Evolutionary conservation across 345 rosid species (phyloP), one percentile per base, ranked within the genome.

Genomic region (Salix udensis): DNA sequence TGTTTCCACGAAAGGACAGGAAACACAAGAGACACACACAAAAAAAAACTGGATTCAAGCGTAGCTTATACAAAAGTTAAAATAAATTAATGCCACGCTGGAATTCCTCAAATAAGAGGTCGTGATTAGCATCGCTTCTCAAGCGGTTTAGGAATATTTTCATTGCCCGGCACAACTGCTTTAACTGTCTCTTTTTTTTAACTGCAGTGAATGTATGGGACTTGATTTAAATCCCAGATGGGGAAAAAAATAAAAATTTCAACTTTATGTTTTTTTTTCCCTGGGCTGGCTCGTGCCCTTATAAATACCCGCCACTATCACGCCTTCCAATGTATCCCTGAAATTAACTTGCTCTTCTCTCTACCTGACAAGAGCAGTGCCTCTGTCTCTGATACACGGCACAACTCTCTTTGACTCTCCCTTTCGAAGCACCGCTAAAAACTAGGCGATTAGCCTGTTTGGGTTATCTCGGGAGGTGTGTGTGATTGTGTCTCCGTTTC

Each of bases 391-490:
- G 39, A 19, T 52, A 42, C 14, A 71, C 16, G 66, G 62, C 77
- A 66, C 64, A 66, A 34, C 61, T 34, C 46, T 50, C 53, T 31
- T 24, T n/a, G 23, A n/a, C 65, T 39, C 50, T 64, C 23, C 40
- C 31, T 74, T 5, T 65, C 40, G 78, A 65, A 65, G 31, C 23
- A 7, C 11, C n/a, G 10, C 16, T 30, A 21, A 65, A 36, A 21
- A 30, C 11, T 2, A 28, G 34, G 36, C 14, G 26, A 31, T 42
- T 19, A 76, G 64, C 62, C 37, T 34, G 12, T 44, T n/a, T 76
- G 68, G 74, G 79, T 42, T 30, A 44, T 70, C 68, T 77, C 5
- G 70, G 70, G 40, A 70, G 37, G 66, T 52, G 78, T 52, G 72
- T 37, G 72, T 37, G 7, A 0, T 23, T 10, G 62, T n/a, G 28